A percentile compares a stretch with the other conserved stretches of the same genome.
Evolutionary conservation across 345 rosid species (phyloP).

Genomic region (Hevea brasiliensis): DNA sequence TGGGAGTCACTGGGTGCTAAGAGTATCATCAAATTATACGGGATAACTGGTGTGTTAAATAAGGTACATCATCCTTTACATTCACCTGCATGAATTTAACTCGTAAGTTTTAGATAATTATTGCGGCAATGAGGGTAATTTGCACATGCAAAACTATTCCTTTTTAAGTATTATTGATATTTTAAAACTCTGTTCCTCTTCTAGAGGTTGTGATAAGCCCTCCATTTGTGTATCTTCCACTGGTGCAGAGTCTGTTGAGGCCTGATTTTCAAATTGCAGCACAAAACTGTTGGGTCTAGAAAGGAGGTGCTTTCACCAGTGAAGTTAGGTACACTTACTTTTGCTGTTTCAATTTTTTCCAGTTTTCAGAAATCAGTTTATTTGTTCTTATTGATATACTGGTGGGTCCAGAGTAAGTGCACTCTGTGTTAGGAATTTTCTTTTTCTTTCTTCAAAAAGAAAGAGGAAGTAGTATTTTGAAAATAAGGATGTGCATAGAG

Average conservation of each 20-base stretch:
- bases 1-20: background rate
- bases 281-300: slow-evolving; percentile 93
- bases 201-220: slow-evolving; percentile 93
- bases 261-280: slow-evolving; percentile 83
- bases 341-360: background rate
- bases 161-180: background rate
- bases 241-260: slow-evolving; percentile 61
- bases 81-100: too few species aligned
- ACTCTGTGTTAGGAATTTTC: too few species aligned
- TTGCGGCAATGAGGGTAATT: too few species aligned
- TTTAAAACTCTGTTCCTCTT: background rate
- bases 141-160: too few species aligned
- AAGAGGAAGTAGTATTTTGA: too few species aligned
- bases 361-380: background rate
- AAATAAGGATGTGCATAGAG: too few species aligned
- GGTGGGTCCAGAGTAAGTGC: too few species aligned
- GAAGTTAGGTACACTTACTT: slow-evolving; percentile 61
- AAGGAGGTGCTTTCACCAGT: slow-evolving; percentile 97
- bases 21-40: background rate
- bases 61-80: too few species aligned
- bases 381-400: background rate
- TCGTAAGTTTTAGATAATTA: too few species aligned
- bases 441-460: too few species aligned
- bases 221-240: slow-evolving; percentile 72
- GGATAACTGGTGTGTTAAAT: too few species aligned